Evolutionary conservation across 768 basidiomycete genomes (phyloP), one percentile per base, ranked within the genome.

Genomic region (Vishniacozyma victoriae): DNA sequence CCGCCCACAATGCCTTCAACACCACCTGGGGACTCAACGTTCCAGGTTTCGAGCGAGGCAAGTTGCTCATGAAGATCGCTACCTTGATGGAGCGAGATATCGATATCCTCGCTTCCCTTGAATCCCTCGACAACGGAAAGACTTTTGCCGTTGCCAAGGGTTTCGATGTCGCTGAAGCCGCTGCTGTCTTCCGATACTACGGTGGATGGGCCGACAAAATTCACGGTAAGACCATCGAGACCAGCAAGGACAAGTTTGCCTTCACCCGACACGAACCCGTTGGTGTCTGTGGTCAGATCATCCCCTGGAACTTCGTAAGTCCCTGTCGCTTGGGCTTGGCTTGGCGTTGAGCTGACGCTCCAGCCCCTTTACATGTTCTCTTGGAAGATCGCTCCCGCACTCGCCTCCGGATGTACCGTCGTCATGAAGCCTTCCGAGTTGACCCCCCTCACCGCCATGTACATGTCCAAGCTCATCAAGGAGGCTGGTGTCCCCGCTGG

Each of bases 191-290:
- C 53, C 55, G 75, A 41, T 95, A 96, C 74, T 95, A 91, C 67
- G 92, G 89, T 31, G 92, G 92, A 19, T 92, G 86, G 86, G 87
- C 88, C 31, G 92, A 96, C 75, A 97, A 96, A 75, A 83, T 95
- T 42, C 74, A 78, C 20, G 93, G 95, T 18, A 82, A 92, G 80
- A 85, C 84, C 55, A 58, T 71, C 37, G 52, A 55, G 45, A 88
- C 41, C 61, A 61, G 69, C 48, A 82, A 80, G 65, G 76, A 74
- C 41, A 95, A 93, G 73, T 73, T 87, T 46, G 87, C 85, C 4
- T 90, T 86, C 73, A 84, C 83, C 6, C 73, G 79, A 11, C 81
- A 83, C 58, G 84, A 87, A 69, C 85, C 84, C 0, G 69, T 72
- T 43, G 70, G 70, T 50, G 70, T 70, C 24, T 89, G 87, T 64